phyloP scores from a whole-genome alignment of 2,329 filamentous ascomycete genomes.

The Pyrenochaeta sp. region DNA sequence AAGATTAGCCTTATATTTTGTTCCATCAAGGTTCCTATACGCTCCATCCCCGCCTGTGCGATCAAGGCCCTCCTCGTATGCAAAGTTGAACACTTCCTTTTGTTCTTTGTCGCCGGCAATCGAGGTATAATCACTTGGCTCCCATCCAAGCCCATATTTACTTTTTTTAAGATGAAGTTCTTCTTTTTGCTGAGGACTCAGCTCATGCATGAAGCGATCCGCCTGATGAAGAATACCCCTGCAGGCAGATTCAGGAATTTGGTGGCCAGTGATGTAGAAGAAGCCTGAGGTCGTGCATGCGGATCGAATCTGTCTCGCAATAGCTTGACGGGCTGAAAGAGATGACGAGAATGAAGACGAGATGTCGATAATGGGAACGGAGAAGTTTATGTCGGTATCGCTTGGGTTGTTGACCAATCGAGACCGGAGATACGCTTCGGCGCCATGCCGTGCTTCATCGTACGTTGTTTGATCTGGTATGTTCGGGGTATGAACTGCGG shows the following conservation, averaged over 20 bases:
- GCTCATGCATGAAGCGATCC: conserved; percentile 45
- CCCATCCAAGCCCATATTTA: conserved; percentile 51
- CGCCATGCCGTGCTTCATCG: conserved; percentile 44
- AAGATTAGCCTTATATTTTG: conserved; percentile 43
- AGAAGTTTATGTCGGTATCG: conserved; percentile 31
- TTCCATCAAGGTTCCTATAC: conserved; percentile 52
- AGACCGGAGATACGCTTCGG: conserved; percentile 46
- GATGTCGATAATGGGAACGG: conserved; percentile 50
- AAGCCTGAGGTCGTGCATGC: conserved; percentile 52
- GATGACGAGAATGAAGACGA: conserved; percentile 44
- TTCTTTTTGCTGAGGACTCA: conserved; percentile 46
- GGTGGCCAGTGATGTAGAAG: conserved; percentile 52
- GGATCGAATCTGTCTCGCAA: conserved; percentile 49
- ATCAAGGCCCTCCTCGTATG: conserved; percentile 52
- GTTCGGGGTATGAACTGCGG: conserved; percentile 68
- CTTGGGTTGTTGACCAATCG: conserved; percentile 30
- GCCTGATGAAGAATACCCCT: conserved; percentile 47
- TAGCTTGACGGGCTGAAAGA: conserved; percentile 39
- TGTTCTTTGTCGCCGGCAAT: conserved; percentile 51
- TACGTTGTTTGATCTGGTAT: conserved; percentile 40
- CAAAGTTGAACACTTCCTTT: conserved; percentile 54
- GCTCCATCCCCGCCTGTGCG: conserved; percentile 50
- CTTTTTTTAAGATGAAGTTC: conserved; percentile 50
- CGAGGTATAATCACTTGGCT: conserved; percentile 51
- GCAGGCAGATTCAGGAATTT: conserved; percentile 36